Evolutionary conservation across 306 rosid species (phyloP), one percentile per base, ranked within the genome.

Genomic region (Arachis stenosperma): DNA sequence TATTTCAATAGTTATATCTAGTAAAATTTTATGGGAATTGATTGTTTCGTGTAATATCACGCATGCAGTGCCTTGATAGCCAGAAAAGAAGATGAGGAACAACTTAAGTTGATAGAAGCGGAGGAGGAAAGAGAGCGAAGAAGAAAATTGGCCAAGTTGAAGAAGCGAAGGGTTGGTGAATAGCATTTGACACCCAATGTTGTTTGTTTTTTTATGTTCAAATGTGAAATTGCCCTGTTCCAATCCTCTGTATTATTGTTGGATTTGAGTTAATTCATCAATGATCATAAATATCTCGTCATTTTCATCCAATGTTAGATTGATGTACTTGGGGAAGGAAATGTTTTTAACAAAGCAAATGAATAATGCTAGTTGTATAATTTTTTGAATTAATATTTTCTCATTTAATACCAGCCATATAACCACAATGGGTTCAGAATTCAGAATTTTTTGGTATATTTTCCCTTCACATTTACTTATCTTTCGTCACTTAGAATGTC

Each of bases 41-140:
- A 64, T 68, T 61, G 3, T 36, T 75, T 15, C 65, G 22, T 65
- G 65, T 74, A 42, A 46, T 76, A 58, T 42, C 4, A 29, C 8
- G 44, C 73, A 15, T 2, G 69, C 88, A 89, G 97, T 84, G 82
- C 70, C 3, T 33, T 0, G 80, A 84, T 89, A 44, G 97, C 80
- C 5, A 81, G 7, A 72, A 1, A 56, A 81, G 97, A 91, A 81
- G 97, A 91, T 62, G 97, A 89, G 58, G 89, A 87, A 80, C 82
- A 89, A 63, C 83, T 64, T 22, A 74, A 82, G 71, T 36, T 82
- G 84, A 75, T 86, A 57, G 82, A 86, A 66, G 86, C 75, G 61
- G 90, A 86, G 65, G 96, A 86, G 43, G 83, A 81, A 76, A 75
- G 79, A 55, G 79, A 77, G 50, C 81, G 84, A 33, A 48, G 56